A percentile compares a stretch with the other conserved stretches of the same genome.
Evolutionary conservation across 768 basidiomycete genomes (phyloP).

Genomic region (Dendrothele bispora): DNA sequence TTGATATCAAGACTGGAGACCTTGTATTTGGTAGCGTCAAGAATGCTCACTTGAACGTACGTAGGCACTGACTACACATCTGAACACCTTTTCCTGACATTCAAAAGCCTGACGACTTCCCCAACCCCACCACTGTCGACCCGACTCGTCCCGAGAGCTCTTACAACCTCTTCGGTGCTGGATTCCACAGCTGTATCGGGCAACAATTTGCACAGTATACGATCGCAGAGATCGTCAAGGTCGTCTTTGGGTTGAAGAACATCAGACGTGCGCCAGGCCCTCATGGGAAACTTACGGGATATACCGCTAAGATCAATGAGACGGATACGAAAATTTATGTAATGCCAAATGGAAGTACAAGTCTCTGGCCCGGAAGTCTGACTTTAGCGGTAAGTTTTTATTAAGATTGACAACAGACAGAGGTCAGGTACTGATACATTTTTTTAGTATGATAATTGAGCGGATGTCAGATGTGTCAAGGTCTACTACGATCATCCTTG

Average conservation of each 20-base stretch:
- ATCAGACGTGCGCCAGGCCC: slow-evolving; percentile 37
- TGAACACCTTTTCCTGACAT: background rate
- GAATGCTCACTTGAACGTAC: slow-evolving; percentile 44
- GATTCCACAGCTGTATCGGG: slow-evolving; percentile 14
- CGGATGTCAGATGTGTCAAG: no score
- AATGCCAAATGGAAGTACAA: slow-evolving; percentile 31
- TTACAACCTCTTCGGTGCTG: slow-evolving; percentile 25
- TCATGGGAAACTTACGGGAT: slow-evolving; percentile 34
- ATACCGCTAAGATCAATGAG: slow-evolving; percentile 23
- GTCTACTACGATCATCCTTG: no score
- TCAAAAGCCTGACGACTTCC: slow-evolving; percentile 45
- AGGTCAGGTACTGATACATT: no score
- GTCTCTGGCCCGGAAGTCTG: slow-evolving; percentile 39
- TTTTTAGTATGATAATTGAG: no score
- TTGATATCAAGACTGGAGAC: slow-evolving; percentile 41
- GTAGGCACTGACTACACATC: slow-evolving; percentile 1
- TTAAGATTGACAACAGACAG: no score
- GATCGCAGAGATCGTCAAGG: slow-evolving; percentile 12
- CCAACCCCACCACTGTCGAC: slow-evolving; percentile 37
- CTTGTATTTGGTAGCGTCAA: slow-evolving; percentile 39
- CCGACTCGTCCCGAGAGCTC: slow-evolving; percentile 33
- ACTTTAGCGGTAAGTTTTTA: slow-evolving; percentile 31
- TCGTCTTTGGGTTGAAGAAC: slow-evolving; percentile 13
- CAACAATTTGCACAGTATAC: slow-evolving; percentile 8
- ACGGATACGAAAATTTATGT: slow-evolving; percentile 36